Evolutionary conservation across 768 basidiomycete genomes (phyloP).

Genomic region (Auricularia sp.): DNA sequence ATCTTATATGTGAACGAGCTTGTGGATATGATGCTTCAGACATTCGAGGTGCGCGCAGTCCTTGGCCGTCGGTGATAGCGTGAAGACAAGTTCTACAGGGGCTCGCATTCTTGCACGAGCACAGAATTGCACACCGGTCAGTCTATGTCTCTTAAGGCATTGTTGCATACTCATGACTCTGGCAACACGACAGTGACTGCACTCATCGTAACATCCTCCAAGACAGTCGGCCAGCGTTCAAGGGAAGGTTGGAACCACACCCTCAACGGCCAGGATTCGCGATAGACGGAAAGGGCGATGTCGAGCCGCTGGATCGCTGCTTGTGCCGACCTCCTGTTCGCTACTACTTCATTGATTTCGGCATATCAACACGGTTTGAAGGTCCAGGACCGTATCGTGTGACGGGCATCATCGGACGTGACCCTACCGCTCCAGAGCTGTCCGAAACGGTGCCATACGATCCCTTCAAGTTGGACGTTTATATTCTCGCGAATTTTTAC

Average conservation of each 20-base stretch:
- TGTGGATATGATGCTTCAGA: not conserved
- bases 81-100: not conserved
- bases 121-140: not conserved
- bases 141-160: not conserved
- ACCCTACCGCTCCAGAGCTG: not conserved
- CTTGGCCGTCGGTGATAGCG: not conserved
- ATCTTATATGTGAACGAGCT: not conserved
- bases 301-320: not conserved
- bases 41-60: not conserved
- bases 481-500: not conserved
- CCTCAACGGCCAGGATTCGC: not conserved
- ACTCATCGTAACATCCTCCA: not conserved
- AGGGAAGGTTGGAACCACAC: not conserved
- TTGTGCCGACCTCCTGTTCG: not conserved
- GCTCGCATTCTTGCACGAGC: not conserved
- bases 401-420: not conserved
- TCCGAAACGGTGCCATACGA: conserved; percentile 1
- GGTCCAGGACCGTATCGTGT: not conserved
- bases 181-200: not conserved
- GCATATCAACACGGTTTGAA: not conserved
- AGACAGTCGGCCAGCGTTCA: not conserved
- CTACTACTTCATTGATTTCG: not conserved
- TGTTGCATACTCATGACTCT: not conserved
- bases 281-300: not conserved
- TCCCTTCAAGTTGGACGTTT: not conserved